These are phyloP conservation scores for Curvularia sp. DNA, from an alignment of 2,329 filamentous ascomycete species.

Conservation along the genomic window DNA sequence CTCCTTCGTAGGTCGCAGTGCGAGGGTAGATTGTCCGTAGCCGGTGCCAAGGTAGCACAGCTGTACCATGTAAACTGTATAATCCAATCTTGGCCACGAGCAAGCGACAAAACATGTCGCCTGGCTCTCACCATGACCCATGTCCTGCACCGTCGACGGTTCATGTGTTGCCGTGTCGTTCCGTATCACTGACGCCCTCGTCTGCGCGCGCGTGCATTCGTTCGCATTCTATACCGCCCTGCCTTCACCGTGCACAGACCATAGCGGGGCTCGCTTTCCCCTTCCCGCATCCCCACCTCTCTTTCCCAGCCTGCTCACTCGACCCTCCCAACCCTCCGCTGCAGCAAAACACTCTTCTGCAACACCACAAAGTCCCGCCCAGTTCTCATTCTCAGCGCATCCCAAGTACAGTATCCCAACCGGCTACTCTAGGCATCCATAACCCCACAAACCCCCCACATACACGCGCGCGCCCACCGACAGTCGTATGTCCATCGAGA, in stretches of 20 bases:
- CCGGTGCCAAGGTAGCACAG: conserved; percentile 15
- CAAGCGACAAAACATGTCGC: conserved; percentile 6
- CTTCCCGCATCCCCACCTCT: conserved; percentile 32
- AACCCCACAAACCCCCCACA: conserved; percentile 32
- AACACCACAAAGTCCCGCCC: conserved; percentile 20
- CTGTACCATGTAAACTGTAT: conserved; percentile 28
- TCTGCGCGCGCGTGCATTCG: conserved; percentile 3
- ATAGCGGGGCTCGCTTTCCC: conserved; percentile 19
- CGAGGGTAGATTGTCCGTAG: conserved; percentile 5
- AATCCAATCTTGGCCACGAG: conserved; percentile 12
- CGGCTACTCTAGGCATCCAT: conserved; percentile 14
- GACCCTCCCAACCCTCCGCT: conserved; percentile 10
- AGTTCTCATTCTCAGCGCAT: conserved; percentile 18
- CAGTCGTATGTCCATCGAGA: conserved; percentile 56
- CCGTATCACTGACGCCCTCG: conserved; percentile 8
- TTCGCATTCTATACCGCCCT: conserved; percentile 10
- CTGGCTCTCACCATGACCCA: conserved; percentile 4
- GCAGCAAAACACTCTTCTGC: conserved; percentile 14
- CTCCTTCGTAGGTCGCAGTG: conserved; percentile 45
- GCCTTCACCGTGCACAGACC: conserved; percentile 19
- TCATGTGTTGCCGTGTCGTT: conserved; percentile 2
- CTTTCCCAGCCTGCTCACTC: conserved; percentile 25
- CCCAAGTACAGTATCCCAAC: conserved; percentile 11
- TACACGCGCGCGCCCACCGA: conserved; percentile 35
- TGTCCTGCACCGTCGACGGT: conserved; percentile 1